These are phyloP conservation scores for Fusarium agapanthi DNA, from an alignment of 2,329 filamentous ascomycete species.

Conservation along the genomic window DNA sequence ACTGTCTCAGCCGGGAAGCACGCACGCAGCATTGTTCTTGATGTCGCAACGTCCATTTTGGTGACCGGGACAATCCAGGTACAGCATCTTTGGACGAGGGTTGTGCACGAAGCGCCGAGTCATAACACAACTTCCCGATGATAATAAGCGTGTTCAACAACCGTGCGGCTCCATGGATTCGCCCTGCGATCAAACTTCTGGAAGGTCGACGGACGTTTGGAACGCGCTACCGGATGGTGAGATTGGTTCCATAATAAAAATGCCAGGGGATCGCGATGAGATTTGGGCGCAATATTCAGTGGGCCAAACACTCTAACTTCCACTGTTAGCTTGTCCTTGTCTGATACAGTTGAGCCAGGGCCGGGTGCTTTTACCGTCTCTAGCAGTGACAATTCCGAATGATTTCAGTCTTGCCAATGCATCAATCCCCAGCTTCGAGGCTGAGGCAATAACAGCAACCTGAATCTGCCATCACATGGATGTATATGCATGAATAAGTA, in stretches of 20 bases:
- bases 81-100: slow-evolving; percentile 14
- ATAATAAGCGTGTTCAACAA: slow-evolving; percentile 26
- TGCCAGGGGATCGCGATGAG: slow-evolving; percentile 30
- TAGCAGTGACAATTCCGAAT: slow-evolving; percentile 13
- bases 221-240: slow-evolving; percentile 41
- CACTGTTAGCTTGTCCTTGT: slow-evolving; percentile 9
- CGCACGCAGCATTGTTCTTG: slow-evolving; percentile 26
- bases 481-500: background rate
- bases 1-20: slow-evolving; percentile 34
- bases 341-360: slow-evolving; percentile 25
- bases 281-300: slow-evolving; percentile 41
- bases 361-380: slow-evolving; percentile 21
- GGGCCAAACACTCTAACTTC: slow-evolving; percentile 24
- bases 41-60: slow-evolving; percentile 26
- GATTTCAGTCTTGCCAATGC: background rate
- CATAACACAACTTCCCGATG: slow-evolving; percentile 13
- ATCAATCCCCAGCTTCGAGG: background rate
- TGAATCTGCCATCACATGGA: background rate
- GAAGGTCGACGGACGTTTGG: slow-evolving; percentile 42
- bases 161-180: slow-evolving; percentile 39
- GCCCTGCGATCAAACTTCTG: slow-evolving; percentile 43
- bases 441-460: background rate
- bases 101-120: slow-evolving; percentile 21
- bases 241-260: slow-evolving; percentile 42
- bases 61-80: slow-evolving; percentile 30